Base-by-base conservation (phyloP, 1,284 basidiomycete species). In the Ganoderma lucidum region DNA sequence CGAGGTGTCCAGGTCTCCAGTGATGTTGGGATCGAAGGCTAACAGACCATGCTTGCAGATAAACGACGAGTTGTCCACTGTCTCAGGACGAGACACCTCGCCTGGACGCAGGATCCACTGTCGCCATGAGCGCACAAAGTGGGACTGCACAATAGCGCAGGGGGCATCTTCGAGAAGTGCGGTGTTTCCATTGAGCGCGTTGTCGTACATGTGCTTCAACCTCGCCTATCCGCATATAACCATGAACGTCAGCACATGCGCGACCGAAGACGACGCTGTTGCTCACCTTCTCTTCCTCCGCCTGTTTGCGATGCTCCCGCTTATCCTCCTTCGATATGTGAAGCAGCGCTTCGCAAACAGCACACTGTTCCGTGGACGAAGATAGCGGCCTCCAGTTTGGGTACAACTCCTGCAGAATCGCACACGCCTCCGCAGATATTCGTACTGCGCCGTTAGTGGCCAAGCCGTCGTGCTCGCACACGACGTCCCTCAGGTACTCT, bases 221-320 rank as follows among this genome's bases (percentile, higher is more conserved):
- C 81, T 86, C 41, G 86, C 86, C 91, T 92, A 66, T 6, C 17
- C 23, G 39, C 30, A 56, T 30, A 37, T 39, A 9, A 17, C 35
- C 63, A 53, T 17, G 70, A 69, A 69, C 45, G 28, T 74, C 53
- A 68, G 59, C 15, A 55, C 35, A 69, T 65, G 65, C 63, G 55
- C 59, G 17, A 64, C 68, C 73, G 71, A 66, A 64, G 67, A 51
- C 41, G 35, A 58, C n/a, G 32, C 44, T 37, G 44, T 23, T n/a
- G 42, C 62, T 32, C 66, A 91, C 93, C 88, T 93, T 94, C 80
- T 95, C 93, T 35, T 90, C 88, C 75, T 92, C 90, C 14, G 89
- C 90, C 66, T 83, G 85, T 76, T 83, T 88, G 62, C 88, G 87
- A 62, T 85, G 72, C 74, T 88, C 88, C 48, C 84, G 83, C 74